These are phyloP conservation scores for Saccharomyces hybrid DNA, from an alignment of 1,139 yeast genomes.

Conservation along the genomic window DNA sequence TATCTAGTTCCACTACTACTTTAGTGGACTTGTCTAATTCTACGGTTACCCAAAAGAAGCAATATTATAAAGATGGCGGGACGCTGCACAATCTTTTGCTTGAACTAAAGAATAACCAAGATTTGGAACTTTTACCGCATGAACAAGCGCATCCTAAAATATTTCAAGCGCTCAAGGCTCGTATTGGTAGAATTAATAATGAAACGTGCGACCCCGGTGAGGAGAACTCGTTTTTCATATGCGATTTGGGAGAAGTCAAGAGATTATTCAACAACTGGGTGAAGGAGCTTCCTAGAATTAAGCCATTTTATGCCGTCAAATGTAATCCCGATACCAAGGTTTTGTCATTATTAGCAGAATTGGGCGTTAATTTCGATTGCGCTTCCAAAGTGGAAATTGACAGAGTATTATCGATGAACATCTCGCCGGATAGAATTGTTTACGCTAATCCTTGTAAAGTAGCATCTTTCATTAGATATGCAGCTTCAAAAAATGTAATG, in stretches of 20 bases:
- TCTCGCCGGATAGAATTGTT: slow-evolving; percentile 58
- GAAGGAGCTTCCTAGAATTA: slow-evolving; percentile 57
- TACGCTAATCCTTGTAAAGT: slow-evolving; percentile 96
- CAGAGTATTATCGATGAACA: slow-evolving; percentile 53
- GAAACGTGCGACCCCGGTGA: slow-evolving; percentile 67
- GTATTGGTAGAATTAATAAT: slow-evolving; percentile 44
- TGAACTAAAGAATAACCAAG: slow-evolving; percentile 9
- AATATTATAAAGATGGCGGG: slow-evolving; percentile 5
- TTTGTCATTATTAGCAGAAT: slow-evolving; percentile 45
- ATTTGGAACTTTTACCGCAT: slow-evolving; percentile 17
- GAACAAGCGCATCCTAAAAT: slow-evolving; percentile 31
- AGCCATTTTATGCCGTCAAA: slow-evolving; percentile 88
- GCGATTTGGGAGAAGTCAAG: slow-evolving; percentile 70
- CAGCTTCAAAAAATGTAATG: slow-evolving; percentile 47
- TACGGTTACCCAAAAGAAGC: background rate
- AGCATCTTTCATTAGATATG: slow-evolving; percentile 68
- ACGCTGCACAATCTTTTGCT: slow-evolving; percentile 2
- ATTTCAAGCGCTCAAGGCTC: slow-evolving; percentile 39
- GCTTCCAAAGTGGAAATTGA: slow-evolving; percentile 86
- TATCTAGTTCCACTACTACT: slow-evolving; percentile 12
- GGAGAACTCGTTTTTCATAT: slow-evolving; percentile 83
- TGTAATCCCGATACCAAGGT: slow-evolving; percentile 74
- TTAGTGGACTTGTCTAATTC: slow-evolving; percentile 11
- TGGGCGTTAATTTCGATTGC: slow-evolving; percentile 85
- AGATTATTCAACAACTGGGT: slow-evolving; percentile 60